These are phyloP conservation scores for Hymenoscyphus infarciens DNA, from an alignment of 2,329 filamentous ascomycete genomes.

Conservation along the genomic window DNA sequence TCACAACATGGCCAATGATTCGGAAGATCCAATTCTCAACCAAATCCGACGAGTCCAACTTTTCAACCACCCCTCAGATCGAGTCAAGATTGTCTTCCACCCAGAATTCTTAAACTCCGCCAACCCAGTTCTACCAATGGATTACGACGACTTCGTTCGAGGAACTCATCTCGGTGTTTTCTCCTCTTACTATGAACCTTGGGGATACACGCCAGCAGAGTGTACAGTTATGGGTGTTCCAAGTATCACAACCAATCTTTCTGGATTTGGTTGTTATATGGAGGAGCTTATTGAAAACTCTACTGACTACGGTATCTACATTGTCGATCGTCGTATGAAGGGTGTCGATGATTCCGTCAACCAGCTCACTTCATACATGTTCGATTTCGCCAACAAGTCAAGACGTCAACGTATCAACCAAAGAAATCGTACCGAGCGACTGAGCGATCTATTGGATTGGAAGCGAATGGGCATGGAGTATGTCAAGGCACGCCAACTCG, in stretches of 20 bases:
- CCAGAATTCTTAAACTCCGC: slow-evolving; percentile 95
- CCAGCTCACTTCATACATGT: slow-evolving; percentile 89
- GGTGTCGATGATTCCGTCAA: slow-evolving; percentile 97
- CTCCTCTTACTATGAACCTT: slow-evolving; percentile 97
- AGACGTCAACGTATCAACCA: slow-evolving; percentile 97
- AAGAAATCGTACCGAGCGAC: slow-evolving; percentile 89
- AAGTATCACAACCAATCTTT: slow-evolving; percentile 96
- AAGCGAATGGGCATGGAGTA: slow-evolving; percentile 99
- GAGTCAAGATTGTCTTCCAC: slow-evolving; percentile 97
- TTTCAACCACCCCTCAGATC: slow-evolving; percentile 92
- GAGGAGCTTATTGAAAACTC: slow-evolving; percentile 98
- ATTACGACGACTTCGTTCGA: slow-evolving; percentile 98
- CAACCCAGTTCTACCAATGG: slow-evolving; percentile 90
- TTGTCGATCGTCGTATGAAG: slow-evolving; percentile 92
- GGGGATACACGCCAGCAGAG: slow-evolving; percentile 97
- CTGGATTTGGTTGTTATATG: slow-evolving; percentile 99
- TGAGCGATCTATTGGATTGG: slow-evolving; percentile 96
- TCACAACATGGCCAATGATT: slow-evolving; percentile 96
- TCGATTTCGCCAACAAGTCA: slow-evolving; percentile 89
- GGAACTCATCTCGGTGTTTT: slow-evolving; percentile 96
- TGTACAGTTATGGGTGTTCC: slow-evolving; percentile 99
- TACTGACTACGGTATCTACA: slow-evolving; percentile 97
- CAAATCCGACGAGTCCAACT: slow-evolving; percentile 94
- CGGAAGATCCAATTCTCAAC: slow-evolving; percentile 90
- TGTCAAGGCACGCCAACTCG: slow-evolving; percentile 92